Evolutionary conservation across 2,329 filamentous ascomycete genomes (phyloP).

Genomic region (Nigrospora osmanthi): DNA sequence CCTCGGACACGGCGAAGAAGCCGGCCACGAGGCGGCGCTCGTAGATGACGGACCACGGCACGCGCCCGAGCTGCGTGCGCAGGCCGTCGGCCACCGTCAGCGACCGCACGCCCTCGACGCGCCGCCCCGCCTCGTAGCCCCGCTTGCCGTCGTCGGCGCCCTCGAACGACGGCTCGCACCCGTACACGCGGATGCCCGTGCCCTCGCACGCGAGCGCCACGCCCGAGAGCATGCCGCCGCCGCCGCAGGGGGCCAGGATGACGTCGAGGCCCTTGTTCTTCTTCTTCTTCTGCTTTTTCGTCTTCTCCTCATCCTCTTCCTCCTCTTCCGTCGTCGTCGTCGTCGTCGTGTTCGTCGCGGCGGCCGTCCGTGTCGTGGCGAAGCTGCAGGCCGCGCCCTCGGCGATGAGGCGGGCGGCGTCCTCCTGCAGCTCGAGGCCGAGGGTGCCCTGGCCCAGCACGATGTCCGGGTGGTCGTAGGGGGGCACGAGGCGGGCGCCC

Average conservation of each 20-base stretch:
- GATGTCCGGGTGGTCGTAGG: constrained; percentile 88
- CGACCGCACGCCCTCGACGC: constrained; percentile 62
- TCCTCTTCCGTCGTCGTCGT: too few species aligned
- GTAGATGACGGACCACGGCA: constrained; percentile 73
- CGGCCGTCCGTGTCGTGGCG: constrained; percentile 4
- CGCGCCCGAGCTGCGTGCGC: constrained; percentile 69
- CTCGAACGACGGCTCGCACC: constrained; percentile 74
- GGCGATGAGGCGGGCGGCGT: constrained; percentile 51
- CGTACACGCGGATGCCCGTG: constrained; percentile 71
- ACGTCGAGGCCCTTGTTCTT: constrained; percentile 45
- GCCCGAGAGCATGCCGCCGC: constrained; percentile 81
- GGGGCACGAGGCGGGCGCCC: constrained; percentile 73
- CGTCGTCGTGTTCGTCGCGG: too few species aligned
- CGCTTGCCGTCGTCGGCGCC: constrained; percentile 77
- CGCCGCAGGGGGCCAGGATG: constrained; percentile 77
- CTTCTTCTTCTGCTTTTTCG: too few species aligned
- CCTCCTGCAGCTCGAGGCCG: constrained; percentile 72
- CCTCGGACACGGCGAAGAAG: constrained; percentile 69
- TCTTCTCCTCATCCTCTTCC: too few species aligned
- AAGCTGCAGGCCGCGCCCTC: constrained; percentile 10
- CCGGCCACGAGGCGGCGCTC: constrained; percentile 61
- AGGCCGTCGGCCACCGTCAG: constrained; percentile 86
- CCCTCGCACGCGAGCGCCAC: constrained; percentile 68
- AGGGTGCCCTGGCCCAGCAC: constrained; percentile 90
- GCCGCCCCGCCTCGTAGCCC: constrained; percentile 55